A percentile compares a stretch with the other conserved stretches of the same genome.
These are phyloP conservation scores for Leccinum subtestaceum DNA, from an alignment of 768 basidiomycete genomes.

Conservation along the genomic window DNA sequence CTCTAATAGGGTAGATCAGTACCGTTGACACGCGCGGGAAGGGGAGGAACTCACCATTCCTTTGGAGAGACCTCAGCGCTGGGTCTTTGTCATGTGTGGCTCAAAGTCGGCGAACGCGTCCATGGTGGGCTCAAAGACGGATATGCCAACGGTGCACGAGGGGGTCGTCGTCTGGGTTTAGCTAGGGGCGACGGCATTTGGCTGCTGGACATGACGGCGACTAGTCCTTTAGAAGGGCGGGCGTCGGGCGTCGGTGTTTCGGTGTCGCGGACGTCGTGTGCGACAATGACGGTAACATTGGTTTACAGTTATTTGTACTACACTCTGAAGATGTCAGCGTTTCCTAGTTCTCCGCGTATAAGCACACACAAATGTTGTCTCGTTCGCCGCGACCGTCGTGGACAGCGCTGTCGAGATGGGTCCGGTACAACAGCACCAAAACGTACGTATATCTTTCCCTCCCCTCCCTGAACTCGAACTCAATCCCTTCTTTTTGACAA, in stretches of 20 bases:
- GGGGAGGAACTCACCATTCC: slow-evolving; percentile 68
- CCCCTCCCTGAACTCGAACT: too few relatives aligned
- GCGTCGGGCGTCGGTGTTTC: neutral
- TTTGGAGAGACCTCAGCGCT: slow-evolving; percentile 86
- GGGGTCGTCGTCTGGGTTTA: slow-evolving; percentile 70
- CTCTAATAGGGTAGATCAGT: slow-evolving; percentile 35
- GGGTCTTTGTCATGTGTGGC: slow-evolving; percentile 58
- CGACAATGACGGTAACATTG: neutral
- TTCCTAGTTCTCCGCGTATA: too few relatives aligned
- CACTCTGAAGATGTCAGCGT: too few relatives aligned
- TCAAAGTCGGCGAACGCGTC: slow-evolving; percentile 71
- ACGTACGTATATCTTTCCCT: neutral
- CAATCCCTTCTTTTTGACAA: neutral
- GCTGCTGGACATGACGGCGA: slow-evolving; percentile 22
- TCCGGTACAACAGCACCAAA: slow-evolving; percentile 12
- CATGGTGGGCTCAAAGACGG: slow-evolving; percentile 93
- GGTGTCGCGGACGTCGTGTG: slow-evolving; percentile 13
- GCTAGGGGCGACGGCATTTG: slow-evolving; percentile 24
- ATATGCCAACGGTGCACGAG: slow-evolving; percentile 58
- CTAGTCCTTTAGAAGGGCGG: slow-evolving; percentile 6
- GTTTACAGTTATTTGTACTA: neutral
- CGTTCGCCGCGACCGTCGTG: neutral
- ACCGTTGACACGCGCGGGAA: slow-evolving; percentile 15
- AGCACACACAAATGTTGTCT: neutral
- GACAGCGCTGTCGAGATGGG: neutral